These are phyloP conservation scores for Plasmopara muralis DNA, from an alignment of 352 stramenopile species.

Conservation along the genomic window DNA sequence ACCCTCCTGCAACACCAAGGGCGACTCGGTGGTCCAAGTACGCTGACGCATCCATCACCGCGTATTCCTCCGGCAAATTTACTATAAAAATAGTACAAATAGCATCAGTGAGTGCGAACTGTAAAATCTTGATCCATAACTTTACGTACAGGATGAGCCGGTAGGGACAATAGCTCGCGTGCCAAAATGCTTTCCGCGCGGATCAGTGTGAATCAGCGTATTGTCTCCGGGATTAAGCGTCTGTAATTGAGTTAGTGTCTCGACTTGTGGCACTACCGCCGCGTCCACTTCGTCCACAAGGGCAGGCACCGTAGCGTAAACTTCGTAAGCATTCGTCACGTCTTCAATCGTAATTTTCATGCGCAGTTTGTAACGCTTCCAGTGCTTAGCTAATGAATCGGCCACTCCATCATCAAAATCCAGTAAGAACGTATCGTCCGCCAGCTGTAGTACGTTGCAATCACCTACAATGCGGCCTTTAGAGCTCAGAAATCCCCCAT, in stretches of 20 bases:
- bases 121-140: not conserved
- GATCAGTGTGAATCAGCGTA: constrained; percentile 49
- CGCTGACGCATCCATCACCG: constrained; percentile 29
- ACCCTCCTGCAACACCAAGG: constrained; percentile 73
- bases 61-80: constrained; percentile 36
- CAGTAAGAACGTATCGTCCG: constrained; percentile 63
- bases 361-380: constrained; percentile 84
- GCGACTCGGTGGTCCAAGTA: constrained; percentile 65
- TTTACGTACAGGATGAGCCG: constrained; percentile 24
- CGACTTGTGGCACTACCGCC: constrained; percentile 13
- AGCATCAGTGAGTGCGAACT: constrained; percentile 5
- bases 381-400: constrained; percentile 68
- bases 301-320: constrained; percentile 48
- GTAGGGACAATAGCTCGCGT: constrained; percentile 48
- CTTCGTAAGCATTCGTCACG: constrained; percentile 41
- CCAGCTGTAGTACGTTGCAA: constrained; percentile 63
- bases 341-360: constrained; percentile 78
- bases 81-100: constrained; percentile 29
- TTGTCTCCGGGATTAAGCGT: constrained; percentile 34
- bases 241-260: constrained; percentile 17
- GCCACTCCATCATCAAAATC: constrained; percentile 61
- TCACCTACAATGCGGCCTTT: constrained; percentile 76
- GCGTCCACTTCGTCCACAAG: constrained; percentile 27
- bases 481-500: constrained; percentile 72
- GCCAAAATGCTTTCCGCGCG: constrained; percentile 58